Evolutionary conservation across 2,329 filamentous ascomycete species (phyloP).

Genomic region (Stenocarpella maydis): DNA sequence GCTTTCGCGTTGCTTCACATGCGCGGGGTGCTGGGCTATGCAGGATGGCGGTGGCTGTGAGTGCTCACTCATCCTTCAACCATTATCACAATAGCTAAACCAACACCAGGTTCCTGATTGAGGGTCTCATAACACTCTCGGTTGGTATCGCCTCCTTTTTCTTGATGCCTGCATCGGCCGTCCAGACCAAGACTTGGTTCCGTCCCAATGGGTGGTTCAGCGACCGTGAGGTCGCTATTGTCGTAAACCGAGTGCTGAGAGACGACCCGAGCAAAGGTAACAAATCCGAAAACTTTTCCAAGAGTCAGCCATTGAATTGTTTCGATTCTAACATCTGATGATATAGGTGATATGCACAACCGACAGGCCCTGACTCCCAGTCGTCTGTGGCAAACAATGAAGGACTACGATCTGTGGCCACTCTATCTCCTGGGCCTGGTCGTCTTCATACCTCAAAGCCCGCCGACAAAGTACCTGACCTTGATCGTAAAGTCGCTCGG

Average conservation of each 20-base stretch:
- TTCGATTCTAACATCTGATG: background rate
- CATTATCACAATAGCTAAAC: background rate
- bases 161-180: conserved; percentile 58
- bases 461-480: conserved; percentile 59
- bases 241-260: conserved; percentile 64
- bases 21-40: conserved; percentile 48
- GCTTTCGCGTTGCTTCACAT: conserved; percentile 49
- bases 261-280: conserved; percentile 63
- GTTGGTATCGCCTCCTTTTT: conserved; percentile 61
- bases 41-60: conserved; percentile 54
- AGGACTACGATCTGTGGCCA: conserved; percentile 66
- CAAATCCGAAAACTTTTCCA: rapidly evolving
- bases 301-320: no score
- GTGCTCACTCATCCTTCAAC: no score
- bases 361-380: conserved; percentile 59
- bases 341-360: conserved; percentile 61
- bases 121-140: conserved; percentile 60
- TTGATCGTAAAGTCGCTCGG: conserved; percentile 59
- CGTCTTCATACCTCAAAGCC: conserved; percentile 56
- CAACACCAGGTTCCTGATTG: conserved; percentile 49
- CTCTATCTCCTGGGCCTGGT: conserved; percentile 59
- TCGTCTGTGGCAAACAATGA: conserved; percentile 57
- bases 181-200: conserved; percentile 59
- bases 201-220: conserved; percentile 64
- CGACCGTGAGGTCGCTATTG: conserved; percentile 63